Percentiles rank a stretch among this genome's conserved stretches.
Conservation (phyloP, 2,329 filamentous ascomycete species). For the Stylonectria norvegica region DNA sequence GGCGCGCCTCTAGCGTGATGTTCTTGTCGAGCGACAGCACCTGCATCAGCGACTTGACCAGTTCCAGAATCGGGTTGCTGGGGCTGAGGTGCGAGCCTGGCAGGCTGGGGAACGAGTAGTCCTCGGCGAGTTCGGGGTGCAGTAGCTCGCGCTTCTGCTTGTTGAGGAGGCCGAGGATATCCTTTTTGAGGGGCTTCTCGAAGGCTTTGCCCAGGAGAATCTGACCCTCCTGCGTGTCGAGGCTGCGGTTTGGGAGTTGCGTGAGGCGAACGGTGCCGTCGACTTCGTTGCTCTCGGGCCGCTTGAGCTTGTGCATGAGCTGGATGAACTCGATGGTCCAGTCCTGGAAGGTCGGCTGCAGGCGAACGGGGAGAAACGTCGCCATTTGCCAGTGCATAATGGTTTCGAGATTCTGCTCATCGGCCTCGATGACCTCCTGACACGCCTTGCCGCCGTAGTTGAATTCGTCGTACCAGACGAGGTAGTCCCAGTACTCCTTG, state of each 20-base stretch:
- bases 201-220: slow-evolving; percentile 77
- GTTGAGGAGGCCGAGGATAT: slow-evolving; percentile 75
- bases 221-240: slow-evolving; percentile 58
- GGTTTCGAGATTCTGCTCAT: slow-evolving; percentile 76
- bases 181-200: slow-evolving; percentile 85
- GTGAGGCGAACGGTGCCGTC: slow-evolving; percentile 54
- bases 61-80: slow-evolving; percentile 74
- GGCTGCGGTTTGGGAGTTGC: slow-evolving; percentile 55
- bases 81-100: slow-evolving; percentile 61
- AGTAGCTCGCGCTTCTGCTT: slow-evolving; percentile 85
- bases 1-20: slow-evolving; percentile 80
- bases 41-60: slow-evolving; percentile 92
- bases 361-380: slow-evolving; percentile 74
- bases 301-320: slow-evolving; percentile 85
- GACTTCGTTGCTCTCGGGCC: slow-evolving; percentile 52
- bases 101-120: slow-evolving; percentile 81
- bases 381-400: slow-evolving; percentile 99
- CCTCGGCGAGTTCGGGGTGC: slow-evolving; percentile 80
- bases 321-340: slow-evolving; percentile 96
- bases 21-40: slow-evolving; percentile 87
- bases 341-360: slow-evolving; percentile 83
- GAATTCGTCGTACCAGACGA: slow-evolving; percentile 98
- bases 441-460: slow-evolving; percentile 97
- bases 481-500: slow-evolving; percentile 98
- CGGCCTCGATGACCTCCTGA: slow-evolving; percentile 69